These are phyloP conservation scores for Trypanosoma boissoni DNA, from an alignment of 208 protist species.

Conservation along the genomic window DNA sequence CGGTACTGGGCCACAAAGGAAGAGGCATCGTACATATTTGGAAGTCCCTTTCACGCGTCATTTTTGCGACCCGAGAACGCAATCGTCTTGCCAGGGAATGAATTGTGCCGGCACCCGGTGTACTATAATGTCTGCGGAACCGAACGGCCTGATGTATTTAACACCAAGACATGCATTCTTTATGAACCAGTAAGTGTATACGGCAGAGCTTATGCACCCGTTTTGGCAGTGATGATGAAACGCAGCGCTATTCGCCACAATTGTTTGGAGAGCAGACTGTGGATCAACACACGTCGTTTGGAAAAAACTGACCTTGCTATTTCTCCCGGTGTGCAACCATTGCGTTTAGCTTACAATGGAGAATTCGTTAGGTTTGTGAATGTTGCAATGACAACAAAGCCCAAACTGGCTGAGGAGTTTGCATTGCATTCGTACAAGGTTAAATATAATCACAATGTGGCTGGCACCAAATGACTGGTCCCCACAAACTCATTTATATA, in stretches of 20 bases:
- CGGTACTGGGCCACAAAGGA: conserved; percentile 63
- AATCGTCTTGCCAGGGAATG: conserved; percentile 7
- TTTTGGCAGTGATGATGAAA: conserved; percentile 55
- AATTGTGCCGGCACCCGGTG: conserved; percentile 6
- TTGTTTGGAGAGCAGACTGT: conserved; percentile 46
- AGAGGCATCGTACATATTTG: conserved; percentile 56
- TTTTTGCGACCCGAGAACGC: conserved; percentile 27
- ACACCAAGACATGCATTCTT: conserved; percentile 32
- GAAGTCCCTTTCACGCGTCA: conserved; percentile 28
- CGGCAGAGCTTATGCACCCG: conserved; percentile 38
- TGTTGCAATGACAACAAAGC: conserved; percentile 31
- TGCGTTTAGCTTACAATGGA: conserved; percentile 18
- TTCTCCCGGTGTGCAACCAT: conserved; percentile 10
- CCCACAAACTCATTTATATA: too few species aligned
- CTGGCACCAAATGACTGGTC: too few species aligned
- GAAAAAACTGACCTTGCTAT: conserved; percentile 6
- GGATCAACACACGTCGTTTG: conserved; percentile 40
- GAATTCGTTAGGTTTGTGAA: conserved; percentile 35
- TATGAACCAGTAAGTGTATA: conserved; percentile 64
- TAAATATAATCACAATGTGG: background rate
- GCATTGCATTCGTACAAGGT: background rate
- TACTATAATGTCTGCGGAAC: conserved; percentile 61
- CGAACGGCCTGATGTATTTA: conserved; percentile 30
- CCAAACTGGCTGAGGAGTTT: background rate
- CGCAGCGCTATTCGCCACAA: conserved; percentile 40